Evolutionary conservation across 352 stramenopile species (phyloP), one percentile per base, ranked within the genome.

Genomic region (Bremia lactucae): DNA sequence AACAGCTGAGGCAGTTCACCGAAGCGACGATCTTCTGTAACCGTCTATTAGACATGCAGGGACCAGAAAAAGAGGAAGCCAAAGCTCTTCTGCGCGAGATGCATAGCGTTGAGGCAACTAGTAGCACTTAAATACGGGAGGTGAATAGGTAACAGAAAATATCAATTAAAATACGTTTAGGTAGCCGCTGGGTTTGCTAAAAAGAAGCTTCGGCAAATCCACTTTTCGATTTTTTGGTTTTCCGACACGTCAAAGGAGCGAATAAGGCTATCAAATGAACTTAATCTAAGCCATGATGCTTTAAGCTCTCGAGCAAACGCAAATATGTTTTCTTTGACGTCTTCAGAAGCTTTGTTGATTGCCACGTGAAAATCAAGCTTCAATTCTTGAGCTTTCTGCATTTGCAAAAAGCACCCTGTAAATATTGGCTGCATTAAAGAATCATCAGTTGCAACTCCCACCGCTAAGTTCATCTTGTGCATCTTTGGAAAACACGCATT

Each of bases 1-100:
- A 87, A 52, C 62, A 89, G 18, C 34, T 83, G n/a, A 62, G 66
- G 1, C 55, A 46, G 14, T 85, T 79, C 20, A 29, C 46, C 0
- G 62, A 76, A 31, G 76, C 79, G 4, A 67, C 54, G 13, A 59
- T 83, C 16, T 84, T 86, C 42, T 92, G 79, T 56, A 87, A 86
- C 33, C 66, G 75, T 9, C 52, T 92, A 14, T 22, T 88, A 15
- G 79, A 92, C 23, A 62, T 87, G 29, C 72, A 86, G 36, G 79
- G 79, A 2, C 77, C 74, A 1, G 76, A 89, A 35, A 83, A 85
- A 46, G 79, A 92, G 44, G 79, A 92, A 49, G 79, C 76, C 14
- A 92, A 87, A 51, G 70, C 74, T 14, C 49, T 89, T 26, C 47
- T 92, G 28, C 69, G 75, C 2, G 72, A 87, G 49, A 86, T 92